These are phyloP conservation scores for Rutstroemia sp. DNA, from an alignment of 2,329 filamentous ascomycete genomes.

Conservation along the genomic window DNA sequence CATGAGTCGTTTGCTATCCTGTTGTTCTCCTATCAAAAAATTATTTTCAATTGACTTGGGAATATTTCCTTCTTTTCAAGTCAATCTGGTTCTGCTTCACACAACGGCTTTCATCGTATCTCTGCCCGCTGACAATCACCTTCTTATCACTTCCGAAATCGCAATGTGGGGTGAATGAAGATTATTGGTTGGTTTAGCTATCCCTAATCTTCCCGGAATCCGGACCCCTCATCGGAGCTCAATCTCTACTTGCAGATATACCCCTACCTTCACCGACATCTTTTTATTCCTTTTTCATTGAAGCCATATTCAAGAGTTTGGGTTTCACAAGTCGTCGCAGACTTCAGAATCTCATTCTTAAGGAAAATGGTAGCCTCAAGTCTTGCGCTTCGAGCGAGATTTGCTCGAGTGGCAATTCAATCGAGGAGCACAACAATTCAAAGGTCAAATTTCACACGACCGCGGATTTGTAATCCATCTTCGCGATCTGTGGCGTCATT, in stretches of 20 bases:
- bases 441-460: slow-evolving; percentile 17
- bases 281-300: neutral
- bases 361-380: slow-evolving; percentile 21
- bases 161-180: neutral
- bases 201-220: neutral
- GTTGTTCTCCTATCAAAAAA: too few species aligned
- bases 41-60: too few species aligned
- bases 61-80: too few species aligned
- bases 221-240: neutral
- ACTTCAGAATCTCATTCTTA: neutral
- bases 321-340: neutral
- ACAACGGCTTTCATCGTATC: neutral
- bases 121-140: neutral
- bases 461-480: slow-evolving; percentile 19
- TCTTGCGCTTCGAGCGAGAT: slow-evolving; percentile 19
- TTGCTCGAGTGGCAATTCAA: slow-evolving; percentile 18
- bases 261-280: neutral
- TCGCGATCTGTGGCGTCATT: slow-evolving; percentile 9
- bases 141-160: neutral
- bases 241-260: neutral
- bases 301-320: neutral
- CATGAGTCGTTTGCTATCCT: too few species aligned
- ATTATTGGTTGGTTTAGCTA: neutral
- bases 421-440: slow-evolving; percentile 11
- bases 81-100: neutral